Conservation (phyloP, 1,284 basidiomycete species). For the Microbotryomycetes sp. region DNA sequence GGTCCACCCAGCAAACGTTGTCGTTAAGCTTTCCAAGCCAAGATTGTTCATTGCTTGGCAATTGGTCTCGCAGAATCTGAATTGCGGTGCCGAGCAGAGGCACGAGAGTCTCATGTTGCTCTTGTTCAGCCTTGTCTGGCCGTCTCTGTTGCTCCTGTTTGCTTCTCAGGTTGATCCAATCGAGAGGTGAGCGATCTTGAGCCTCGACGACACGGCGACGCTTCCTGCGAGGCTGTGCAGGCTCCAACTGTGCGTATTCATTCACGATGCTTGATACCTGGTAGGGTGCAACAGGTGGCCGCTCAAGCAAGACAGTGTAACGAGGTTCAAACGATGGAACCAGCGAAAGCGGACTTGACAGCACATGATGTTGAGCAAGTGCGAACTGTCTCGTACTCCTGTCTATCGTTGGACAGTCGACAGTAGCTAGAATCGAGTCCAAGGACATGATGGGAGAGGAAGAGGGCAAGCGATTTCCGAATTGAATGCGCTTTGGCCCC, state of each 20-base stretch:
- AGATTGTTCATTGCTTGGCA: not conserved
- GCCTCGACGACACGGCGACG: too few species aligned
- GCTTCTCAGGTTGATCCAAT: not conserved
- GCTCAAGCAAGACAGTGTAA: not conserved
- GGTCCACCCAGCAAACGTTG: not conserved
- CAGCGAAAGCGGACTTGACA: not conserved
- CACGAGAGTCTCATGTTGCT: slow-evolving; percentile 14
- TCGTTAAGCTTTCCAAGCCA: slow-evolving; percentile 3
- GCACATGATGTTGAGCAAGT: not conserved
- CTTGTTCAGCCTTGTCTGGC: slow-evolving; percentile 3
- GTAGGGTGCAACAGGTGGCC: not conserved
- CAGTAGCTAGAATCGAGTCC: too few species aligned
- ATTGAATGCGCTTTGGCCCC: too few species aligned
- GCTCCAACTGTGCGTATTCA: not conserved
- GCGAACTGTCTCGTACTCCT: too few species aligned
- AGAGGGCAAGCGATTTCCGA: too few species aligned
- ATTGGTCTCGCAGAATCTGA: slow-evolving; percentile 8
- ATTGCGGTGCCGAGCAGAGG: slow-evolving; percentile 9
- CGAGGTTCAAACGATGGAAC: not conserved
- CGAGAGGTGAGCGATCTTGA: not conserved
- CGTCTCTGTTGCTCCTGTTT: slow-evolving; percentile 1
- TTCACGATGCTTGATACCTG: too few species aligned
- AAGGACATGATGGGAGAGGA: too few species aligned
- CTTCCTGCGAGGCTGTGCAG: not conserved
- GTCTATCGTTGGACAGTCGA: too few species aligned